Conservation (phyloP, 768 basidiomycete species). For the Tubosaeta brunneosetosa region DNA sequence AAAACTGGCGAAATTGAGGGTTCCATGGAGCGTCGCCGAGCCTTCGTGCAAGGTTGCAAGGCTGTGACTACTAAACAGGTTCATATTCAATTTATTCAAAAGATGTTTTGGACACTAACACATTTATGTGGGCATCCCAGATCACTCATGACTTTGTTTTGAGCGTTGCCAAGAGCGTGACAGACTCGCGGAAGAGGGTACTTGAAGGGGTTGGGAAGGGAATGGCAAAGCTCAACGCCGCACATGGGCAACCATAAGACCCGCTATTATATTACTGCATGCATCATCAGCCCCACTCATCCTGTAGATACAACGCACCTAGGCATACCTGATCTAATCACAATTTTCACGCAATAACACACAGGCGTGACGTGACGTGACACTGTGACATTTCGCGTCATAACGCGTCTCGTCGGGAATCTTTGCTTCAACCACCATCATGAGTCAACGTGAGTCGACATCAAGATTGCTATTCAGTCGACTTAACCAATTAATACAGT, state of each 20-base stretch:
- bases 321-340: neutral
- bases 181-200: constrained; percentile 67
- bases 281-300: constrained; percentile 26
- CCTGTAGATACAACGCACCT: constrained; percentile 13
- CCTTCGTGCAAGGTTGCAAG: constrained; percentile 48
- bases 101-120: neutral
- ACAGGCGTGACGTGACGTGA: constrained; percentile 12
- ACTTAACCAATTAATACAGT: constrained; percentile 14
- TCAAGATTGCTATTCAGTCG: neutral
- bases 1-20: constrained; percentile 50
- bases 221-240: constrained; percentile 47
- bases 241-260: constrained; percentile 30
- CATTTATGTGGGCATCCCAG: constrained; percentile 29
- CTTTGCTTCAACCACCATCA: constrained; percentile 13
- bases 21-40: constrained; percentile 48
- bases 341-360: neutral
- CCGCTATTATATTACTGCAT: neutral
- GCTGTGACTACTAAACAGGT: constrained; percentile 38
- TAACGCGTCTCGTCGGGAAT: constrained; percentile 18
- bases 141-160: constrained; percentile 62
- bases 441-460: constrained; percentile 41
- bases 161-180: constrained; percentile 57
- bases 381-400: constrained; percentile 26
- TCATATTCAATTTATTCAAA: constrained; percentile 2
- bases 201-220: constrained; percentile 72